Evolutionary conservation across 345 rosid species (phyloP).

Genomic region (Eutrema heterophyllum): DNA sequence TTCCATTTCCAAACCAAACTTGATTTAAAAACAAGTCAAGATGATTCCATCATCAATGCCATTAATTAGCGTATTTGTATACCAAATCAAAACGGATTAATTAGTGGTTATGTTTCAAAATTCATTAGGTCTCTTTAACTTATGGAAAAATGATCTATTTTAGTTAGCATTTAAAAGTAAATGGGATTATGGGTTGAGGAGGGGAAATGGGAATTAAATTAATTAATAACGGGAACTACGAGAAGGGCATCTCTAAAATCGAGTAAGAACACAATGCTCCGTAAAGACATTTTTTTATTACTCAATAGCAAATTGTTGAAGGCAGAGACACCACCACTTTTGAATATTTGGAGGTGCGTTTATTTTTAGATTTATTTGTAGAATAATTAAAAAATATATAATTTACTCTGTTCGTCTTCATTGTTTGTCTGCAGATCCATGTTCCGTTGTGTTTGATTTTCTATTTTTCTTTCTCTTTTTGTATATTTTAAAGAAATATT

Average conservation of each 20-base stretch:
- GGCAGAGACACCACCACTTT: constrained; percentile 24
- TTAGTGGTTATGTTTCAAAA: neutral
- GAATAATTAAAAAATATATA: neutral
- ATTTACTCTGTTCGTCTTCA: constrained; percentile 29
- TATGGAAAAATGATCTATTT: neutral
- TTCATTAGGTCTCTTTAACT: neutral
- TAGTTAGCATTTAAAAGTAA: neutral
- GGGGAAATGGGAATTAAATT: constrained; percentile 15
- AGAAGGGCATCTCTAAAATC: constrained; percentile 32
- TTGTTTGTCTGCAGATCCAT: constrained; percentile 36
- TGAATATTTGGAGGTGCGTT: constrained; percentile 28
- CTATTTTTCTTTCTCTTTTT: constrained; percentile 1
- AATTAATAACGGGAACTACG: constrained; percentile 24
- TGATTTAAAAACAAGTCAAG: constrained; percentile 1
- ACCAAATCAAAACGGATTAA: neutral
- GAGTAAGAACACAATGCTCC: constrained; percentile 37
- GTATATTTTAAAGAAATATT: constrained; percentile 9
- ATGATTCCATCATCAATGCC: constrained; percentile 14
- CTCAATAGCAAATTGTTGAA: constrained; percentile 1
- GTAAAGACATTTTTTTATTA: constrained; percentile 17
- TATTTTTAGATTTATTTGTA: neutral
- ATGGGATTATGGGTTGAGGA: constrained; percentile 25
- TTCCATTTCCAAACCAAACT: neutral
- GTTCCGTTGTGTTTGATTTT: constrained; percentile 30
- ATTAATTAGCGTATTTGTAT: constrained; percentile 13